These are phyloP conservation scores for Ampelomyces quisqualis DNA, from an alignment of 2,329 filamentous ascomycete species.

Conservation along the genomic window DNA sequence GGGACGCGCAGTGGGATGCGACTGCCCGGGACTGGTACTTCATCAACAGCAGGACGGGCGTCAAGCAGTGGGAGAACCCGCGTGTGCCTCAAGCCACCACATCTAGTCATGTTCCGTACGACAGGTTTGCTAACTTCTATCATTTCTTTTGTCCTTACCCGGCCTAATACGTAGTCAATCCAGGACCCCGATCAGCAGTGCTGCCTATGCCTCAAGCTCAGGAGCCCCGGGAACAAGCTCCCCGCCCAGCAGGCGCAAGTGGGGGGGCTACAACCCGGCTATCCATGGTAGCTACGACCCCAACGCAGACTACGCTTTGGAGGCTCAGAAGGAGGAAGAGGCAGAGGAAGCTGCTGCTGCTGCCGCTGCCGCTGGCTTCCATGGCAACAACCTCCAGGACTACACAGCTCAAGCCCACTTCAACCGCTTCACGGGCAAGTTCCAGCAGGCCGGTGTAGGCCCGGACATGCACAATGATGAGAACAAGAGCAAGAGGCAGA, in stretches of 20 bases:
- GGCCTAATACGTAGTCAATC: slow-evolving; percentile 33
- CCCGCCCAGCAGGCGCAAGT: slow-evolving; percentile 45
- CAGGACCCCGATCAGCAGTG: slow-evolving; percentile 25
- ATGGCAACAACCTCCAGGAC: slow-evolving; percentile 39
- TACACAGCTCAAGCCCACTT: slow-evolving; percentile 76
- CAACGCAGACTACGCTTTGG: slow-evolving; percentile 82
- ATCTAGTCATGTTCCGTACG: slow-evolving; percentile 31
- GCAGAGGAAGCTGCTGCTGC: slow-evolving; percentile 29
- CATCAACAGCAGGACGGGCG: slow-evolving; percentile 74
- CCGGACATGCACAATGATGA: slow-evolving; percentile 82
- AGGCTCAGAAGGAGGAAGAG: slow-evolving; percentile 43
- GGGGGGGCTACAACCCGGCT: slow-evolving; percentile 87
- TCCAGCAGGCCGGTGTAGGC: slow-evolving; percentile 67
- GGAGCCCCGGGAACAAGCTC: slow-evolving; percentile 38
- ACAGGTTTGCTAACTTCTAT: slow-evolving; percentile 41
- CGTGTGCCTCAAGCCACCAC: slow-evolving; percentile 59
- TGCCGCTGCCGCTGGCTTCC: slow-evolving; percentile 27
- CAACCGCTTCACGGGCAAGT: slow-evolving; percentile 86
- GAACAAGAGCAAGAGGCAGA: slow-evolving; percentile 81
- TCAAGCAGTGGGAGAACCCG: slow-evolving; percentile 82
- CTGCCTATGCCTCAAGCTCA: slow-evolving; percentile 31
- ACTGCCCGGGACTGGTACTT: slow-evolving; percentile 74
- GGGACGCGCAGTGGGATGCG: slow-evolving; percentile 77
- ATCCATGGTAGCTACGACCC: slow-evolving; percentile 97
- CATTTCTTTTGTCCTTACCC: slow-evolving; percentile 27